Conservation (phyloP, 148 eudicot species). For the Drosera capensis region DNA sequence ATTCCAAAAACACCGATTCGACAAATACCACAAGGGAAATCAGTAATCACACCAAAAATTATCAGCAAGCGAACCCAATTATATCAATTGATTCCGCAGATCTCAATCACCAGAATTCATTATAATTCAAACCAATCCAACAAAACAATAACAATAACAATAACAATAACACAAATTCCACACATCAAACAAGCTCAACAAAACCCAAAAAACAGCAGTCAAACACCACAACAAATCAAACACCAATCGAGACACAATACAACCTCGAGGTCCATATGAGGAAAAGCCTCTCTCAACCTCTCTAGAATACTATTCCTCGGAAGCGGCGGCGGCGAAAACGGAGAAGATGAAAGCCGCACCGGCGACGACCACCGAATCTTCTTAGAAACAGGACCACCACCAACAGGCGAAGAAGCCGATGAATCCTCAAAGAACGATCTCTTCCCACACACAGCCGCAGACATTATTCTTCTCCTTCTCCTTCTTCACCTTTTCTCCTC, state of each 20-base stretch:
- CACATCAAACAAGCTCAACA: not conserved
- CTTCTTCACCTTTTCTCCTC: not conserved
- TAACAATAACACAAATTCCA: no score
- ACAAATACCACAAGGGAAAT: no score
- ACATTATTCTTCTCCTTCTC: slow-evolving; percentile 18
- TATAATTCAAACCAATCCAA: no score
- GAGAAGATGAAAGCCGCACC: slow-evolving; percentile 28
- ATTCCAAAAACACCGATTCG: no score
- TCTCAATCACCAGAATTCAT: no score
- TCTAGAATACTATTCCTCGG: slow-evolving; percentile 10
- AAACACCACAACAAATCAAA: not conserved
- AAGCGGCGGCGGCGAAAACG: slow-evolving; percentile 18
- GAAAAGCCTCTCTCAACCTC: slow-evolving; percentile 29
- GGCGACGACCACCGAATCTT: slow-evolving; percentile 48
- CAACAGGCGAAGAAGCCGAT: slow-evolving; percentile 20
- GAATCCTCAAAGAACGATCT: slow-evolving; percentile 58
- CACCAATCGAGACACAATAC: not conserved
- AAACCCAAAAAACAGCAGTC: not conserved
- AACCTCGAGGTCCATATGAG: slow-evolving; percentile 42
- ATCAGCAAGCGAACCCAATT: no score
- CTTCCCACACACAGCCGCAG: slow-evolving; percentile 59
- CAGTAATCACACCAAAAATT: no score
- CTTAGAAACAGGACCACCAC: slow-evolving; percentile 45
- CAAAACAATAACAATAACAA: no score
- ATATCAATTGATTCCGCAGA: no score